Percentiles rank a stretch among this genome's conserved stretches.
Evolutionary conservation across 805 yeast genomes (phyloP).

Genomic region (Saccharomycodes ludwigii): DNA sequence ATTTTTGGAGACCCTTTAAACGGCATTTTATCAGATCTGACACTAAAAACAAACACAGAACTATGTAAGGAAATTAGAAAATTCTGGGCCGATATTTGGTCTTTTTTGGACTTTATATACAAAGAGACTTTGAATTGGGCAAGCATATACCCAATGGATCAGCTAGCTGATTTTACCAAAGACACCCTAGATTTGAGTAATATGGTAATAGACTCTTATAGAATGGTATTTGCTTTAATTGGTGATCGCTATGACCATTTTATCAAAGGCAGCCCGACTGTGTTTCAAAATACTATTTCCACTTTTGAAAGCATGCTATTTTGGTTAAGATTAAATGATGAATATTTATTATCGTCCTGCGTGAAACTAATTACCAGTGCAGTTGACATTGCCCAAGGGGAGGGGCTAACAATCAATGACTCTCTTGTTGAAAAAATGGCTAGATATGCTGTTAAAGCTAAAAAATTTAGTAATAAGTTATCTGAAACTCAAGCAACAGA

Average conservation of each 20-base stretch:
- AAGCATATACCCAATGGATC: slow-evolving; percentile 36
- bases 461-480: slow-evolving; percentile 57
- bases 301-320: slow-evolving; percentile 58
- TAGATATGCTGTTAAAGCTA: slow-evolving; percentile 52
- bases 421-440: slow-evolving; percentile 45
- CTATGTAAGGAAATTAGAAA: slow-evolving; percentile 21
- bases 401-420: slow-evolving; percentile 38
- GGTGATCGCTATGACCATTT: slow-evolving; percentile 19
- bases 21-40: slow-evolving; percentile 35
- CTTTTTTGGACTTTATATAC: slow-evolving; percentile 55
- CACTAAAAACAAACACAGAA: slow-evolving; percentile 14
- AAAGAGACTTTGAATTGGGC: slow-evolving; percentile 70
- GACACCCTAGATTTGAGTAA: slow-evolving; percentile 75
- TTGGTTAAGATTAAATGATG: slow-evolving; percentile 79
- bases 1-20: slow-evolving; percentile 49
- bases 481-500: slow-evolving; percentile 53
- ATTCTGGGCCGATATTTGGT: slow-evolving; percentile 70
- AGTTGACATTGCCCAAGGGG: slow-evolving; percentile 48
- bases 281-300: slow-evolving; percentile 44
- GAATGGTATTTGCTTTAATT: slow-evolving; percentile 31
- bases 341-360: slow-evolving; percentile 61
- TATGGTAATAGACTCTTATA: slow-evolving; percentile 50
- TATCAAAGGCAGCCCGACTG: slow-evolving; percentile 14
- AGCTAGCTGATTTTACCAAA: slow-evolving; percentile 69
- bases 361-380: slow-evolving; percentile 56